These are phyloP conservation scores for Penicillium chermesinum DNA, from an alignment of 495 filamentous ascomycete genomes.

Conservation along the genomic window DNA sequence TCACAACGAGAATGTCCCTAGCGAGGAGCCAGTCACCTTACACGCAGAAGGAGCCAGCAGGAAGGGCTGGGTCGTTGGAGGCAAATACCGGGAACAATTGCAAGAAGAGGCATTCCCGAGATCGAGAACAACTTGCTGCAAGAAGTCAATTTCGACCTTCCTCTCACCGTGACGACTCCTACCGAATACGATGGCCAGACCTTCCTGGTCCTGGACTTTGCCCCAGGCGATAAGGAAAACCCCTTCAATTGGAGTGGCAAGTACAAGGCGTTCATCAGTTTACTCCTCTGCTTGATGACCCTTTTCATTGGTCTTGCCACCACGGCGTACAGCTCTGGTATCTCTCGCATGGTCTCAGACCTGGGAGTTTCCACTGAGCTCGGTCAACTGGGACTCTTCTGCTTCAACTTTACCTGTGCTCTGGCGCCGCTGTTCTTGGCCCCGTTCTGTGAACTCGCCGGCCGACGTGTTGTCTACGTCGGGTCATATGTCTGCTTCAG, in stretches of 20 bases:
- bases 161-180: constrained; percentile 30
- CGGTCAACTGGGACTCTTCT: constrained; percentile 40
- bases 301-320: constrained; percentile 46
- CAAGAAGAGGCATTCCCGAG: constrained; percentile 17
- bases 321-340: constrained; percentile 44
- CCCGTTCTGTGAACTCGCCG: constrained; percentile 42
- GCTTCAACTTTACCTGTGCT: constrained; percentile 39
- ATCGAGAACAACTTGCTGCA: constrained; percentile 25
- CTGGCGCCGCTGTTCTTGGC: constrained; percentile 41
- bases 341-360: constrained; percentile 32
- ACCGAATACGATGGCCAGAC: constrained; percentile 26
- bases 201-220: constrained; percentile 36
- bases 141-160: constrained; percentile 40
- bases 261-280: constrained; percentile 38
- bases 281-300: constrained; percentile 42
- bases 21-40: neutral
- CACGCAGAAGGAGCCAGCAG: constrained; percentile 1
- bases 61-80: constrained; percentile 32
- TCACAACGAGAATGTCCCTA: constrained; percentile 24
- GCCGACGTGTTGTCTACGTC: constrained; percentile 36
- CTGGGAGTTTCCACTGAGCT: constrained; percentile 30
- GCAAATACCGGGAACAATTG: constrained; percentile 24
- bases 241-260: constrained; percentile 43
- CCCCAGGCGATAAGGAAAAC: constrained; percentile 35
- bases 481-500: constrained; percentile 36